Base-by-base conservation (phyloP, 495 filamentous ascomycete genomes). In the Neurospora sp. region DNA sequence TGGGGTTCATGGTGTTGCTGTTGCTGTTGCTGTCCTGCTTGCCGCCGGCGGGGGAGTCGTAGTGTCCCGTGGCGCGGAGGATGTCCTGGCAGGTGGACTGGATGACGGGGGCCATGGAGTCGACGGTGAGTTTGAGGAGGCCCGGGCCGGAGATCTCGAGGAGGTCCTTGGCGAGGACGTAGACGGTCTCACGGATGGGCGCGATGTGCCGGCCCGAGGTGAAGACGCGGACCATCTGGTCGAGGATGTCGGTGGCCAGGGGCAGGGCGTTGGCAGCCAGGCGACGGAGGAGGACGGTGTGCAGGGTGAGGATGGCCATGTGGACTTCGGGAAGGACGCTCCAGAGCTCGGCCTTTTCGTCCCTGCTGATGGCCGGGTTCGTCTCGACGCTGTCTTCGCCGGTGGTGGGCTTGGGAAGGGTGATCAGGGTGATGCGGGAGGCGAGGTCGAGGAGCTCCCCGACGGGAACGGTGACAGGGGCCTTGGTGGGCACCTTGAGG, bases 321-420 rank as follows among this genome's bases (percentile, higher is more conserved):
- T 97, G 93, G 74, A 97, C 88, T 31, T 87, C 85, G 38, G 94
- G 93, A 7, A 97, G 82, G 40, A 89, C 86, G 35, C 84, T 81
- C 86, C 89, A 93, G 12, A 97, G 83, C 59, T 86, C 85, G 74
- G 95, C 92, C 73, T 90, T 88, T 80, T 97, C 94, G 66, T 93
- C 92, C 69, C 90, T 88, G 42, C 89, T 83, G 74, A 96, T 89
- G 77, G 92, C 89, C 27, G 87, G 83, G 72, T 93, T 93, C 71
- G 88, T 81, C 46, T 86, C 84, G 14, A 86, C 75, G 72, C 71
- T 78, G 73, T 76, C 81, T 40, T 84, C 77, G 62, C 77, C 77
- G 4, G 80, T 83, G 39, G 75, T 78, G 14, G 82, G 77, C 16
- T 84, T 78, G 8, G 91, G 90, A 0, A 88, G 84, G 27, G 86